Evolutionary conservation across 2,329 filamentous ascomycete species (phyloP), one percentile per base, ranked within the genome.

Genomic region (Didymella sp.): DNA sequence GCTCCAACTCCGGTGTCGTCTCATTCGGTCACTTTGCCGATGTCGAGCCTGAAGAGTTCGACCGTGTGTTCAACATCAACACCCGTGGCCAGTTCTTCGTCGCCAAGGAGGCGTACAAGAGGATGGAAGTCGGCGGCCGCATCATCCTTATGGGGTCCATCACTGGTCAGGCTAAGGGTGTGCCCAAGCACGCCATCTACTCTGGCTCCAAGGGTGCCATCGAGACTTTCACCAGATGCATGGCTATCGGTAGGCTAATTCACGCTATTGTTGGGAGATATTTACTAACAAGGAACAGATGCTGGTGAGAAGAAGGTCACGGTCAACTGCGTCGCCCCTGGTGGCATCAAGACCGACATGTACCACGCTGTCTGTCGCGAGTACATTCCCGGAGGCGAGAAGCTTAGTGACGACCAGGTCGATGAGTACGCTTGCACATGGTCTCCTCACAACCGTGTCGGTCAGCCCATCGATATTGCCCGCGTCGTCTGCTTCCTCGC

Each of bases 391-490:
- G 76, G 77, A 53, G 84, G 84, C 40, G 82, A 82, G 31, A 82
- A 81, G 64, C 77, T 86, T 64, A 79, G 68, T 67, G 79, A 86
- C 67, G 83, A 86, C 59, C 78, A 84, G 71, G 83, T 86, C 53
- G 84, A 87, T 60, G 83, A 85, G 82, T 87, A 83, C 71, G 86
- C 86, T 41, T 80, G 82, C 59, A 85, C 82, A 58, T 88, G 86
- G 85, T 87, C 85, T 17, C 86, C 87, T 33, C 79, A 87, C 65
- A 81, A 83, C 77, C 84, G 87, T 70, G 86, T 88, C 57, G 87
- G 87, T 63, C 85, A 88, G 62, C 87, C 87, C 55, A 84, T 87
- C 70, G 87, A 89, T 71, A 85, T 89, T 72, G 87, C 87, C 60
- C 84, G 86, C 59, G 85, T 87, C 17, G 86, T 87, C 54, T 85